Base-by-base conservation (phyloP, 2,329 filamentous ascomycete species). In the Monosporascus sp. region DNA sequence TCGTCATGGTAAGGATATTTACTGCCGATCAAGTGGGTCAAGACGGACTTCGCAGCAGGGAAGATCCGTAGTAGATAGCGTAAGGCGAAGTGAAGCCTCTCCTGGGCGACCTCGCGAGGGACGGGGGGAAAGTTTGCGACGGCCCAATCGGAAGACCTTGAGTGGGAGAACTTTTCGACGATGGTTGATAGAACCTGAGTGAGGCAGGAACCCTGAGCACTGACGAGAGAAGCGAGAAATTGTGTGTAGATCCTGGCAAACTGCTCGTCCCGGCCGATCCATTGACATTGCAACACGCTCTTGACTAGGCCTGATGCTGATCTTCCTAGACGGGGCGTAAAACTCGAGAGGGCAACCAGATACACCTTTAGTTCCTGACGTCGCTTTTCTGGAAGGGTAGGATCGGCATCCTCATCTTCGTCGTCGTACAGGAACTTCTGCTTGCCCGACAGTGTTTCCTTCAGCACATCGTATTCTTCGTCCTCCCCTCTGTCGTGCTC, bases 1-100 rank as follows among this genome's bases (percentile, higher is more conserved):
- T 96, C 90, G 58, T 86, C 86, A 49, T 88, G 80, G 55, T 85
- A 89, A 1, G 91, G 91, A 56, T 95, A 96, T 43, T 85, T 86
- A 49, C 76, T 71, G 48, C 81, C 73, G 40, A 96, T 71, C 48
- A 91, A 76, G 36, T 83, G 80, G 38, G 87, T 83, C 31, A 97
- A 75, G 2, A 87, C 80, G 37, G 84, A 78, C 57, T 85, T 86
- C 5, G 89, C 88, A 34, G 91, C 88, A 3, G 94, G 92, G 52
- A 95, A 88, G 54, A 96, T 83, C 61, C 85, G 82, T 46, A 96
- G 77, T 14, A 99, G 75, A 63, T 91, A 88, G 59, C 83, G 83
- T 16, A 97, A 73, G 5, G 85, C 85, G 52, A 83, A 78, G 70
- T 99, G 92, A 40, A 94, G 78, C 59, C 94, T 82, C 51, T 82